These are phyloP conservation scores for Pyrenopolyporus hunteri DNA, from an alignment of 495 filamentous ascomycete species.

Conservation along the genomic window DNA sequence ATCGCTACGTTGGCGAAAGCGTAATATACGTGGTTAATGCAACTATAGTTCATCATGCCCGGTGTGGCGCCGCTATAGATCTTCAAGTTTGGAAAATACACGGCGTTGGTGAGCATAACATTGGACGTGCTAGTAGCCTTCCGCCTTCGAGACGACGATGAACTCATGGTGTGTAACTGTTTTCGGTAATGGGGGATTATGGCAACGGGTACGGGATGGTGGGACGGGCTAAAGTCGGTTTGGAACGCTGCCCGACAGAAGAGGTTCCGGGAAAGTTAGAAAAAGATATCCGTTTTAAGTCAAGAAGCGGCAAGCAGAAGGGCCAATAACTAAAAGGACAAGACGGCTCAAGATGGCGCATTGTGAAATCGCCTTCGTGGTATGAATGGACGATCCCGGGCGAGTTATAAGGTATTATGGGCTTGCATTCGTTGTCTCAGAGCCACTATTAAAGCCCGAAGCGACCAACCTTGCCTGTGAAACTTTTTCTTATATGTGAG, in stretches of 20 bases:
- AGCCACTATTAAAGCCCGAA: conserved; percentile 36
- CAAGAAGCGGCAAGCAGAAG: conserved; percentile 10
- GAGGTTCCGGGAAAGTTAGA: neutral
- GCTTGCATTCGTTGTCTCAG: conserved; percentile 30
- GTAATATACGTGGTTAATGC: conserved; percentile 81
- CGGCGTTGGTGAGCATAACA: conserved; percentile 72
- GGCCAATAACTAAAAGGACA: conserved; percentile 19
- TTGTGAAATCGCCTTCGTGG: conserved; percentile 27
- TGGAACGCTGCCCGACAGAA: conserved; percentile 1
- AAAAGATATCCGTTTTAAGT: conserved; percentile 14
- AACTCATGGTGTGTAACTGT: conserved; percentile 26
- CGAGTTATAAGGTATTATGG: conserved; percentile 20
- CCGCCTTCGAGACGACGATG: conserved; percentile 49
- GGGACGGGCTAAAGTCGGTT: neutral
- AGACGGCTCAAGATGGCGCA: conserved; percentile 22
- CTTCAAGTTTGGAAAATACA: conserved; percentile 90
- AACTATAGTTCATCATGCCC: conserved; percentile 69
- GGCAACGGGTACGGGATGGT: conserved; percentile 8
- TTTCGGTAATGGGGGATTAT: neutral
- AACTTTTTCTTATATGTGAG: conserved; percentile 28
- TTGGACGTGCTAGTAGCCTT: conserved; percentile 46
- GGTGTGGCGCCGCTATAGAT: conserved; percentile 81
- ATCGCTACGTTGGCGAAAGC: conserved; percentile 84
- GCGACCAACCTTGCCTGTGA: conserved; percentile 27
- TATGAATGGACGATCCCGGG: conserved; percentile 14